Conservation (phyloP, 2,329 filamentous ascomycete genomes). For the Monascus ruber region DNA sequence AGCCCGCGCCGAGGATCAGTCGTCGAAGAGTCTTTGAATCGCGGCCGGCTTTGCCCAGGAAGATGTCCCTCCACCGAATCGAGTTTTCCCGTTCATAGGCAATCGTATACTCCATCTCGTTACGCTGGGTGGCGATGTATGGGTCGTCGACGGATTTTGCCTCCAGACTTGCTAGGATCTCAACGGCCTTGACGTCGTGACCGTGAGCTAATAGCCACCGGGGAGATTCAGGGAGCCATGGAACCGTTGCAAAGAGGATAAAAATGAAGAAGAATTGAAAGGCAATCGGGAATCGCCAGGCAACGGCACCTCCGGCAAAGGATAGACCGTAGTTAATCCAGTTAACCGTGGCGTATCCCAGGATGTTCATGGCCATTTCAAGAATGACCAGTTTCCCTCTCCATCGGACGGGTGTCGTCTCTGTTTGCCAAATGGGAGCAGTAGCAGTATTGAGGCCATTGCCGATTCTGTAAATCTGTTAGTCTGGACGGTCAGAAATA, state of each 20-base stretch:
- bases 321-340: no score
- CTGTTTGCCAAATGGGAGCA: no score
- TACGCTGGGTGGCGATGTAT: slow-evolving; percentile 32
- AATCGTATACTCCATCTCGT: slow-evolving; percentile 38
- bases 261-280: no score
- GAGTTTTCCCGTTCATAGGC: slow-evolving; percentile 40
- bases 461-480: no score
- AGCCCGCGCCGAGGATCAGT: slow-evolving; percentile 42
- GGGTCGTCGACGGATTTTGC: slow-evolving; percentile 25
- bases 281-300: no score
- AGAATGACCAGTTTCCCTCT: slow-evolving; percentile 37
- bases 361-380: slow-evolving; percentile 32
- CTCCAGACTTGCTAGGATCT: slow-evolving; percentile 41
- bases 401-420: slow-evolving; percentile 33
- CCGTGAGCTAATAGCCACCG: slow-evolving; percentile 28
- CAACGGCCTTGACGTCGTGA: slow-evolving; percentile 34
- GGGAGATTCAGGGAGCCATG: no score
- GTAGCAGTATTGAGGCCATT: no score
- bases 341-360: no score
- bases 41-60: slow-evolving; percentile 33
- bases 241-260: no score
- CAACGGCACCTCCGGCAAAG: no score
- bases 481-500: no score
- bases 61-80: slow-evolving; percentile 36
- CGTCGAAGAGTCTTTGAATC: slow-evolving; percentile 40